Conservation (phyloP, 495 filamentous ascomycete genomes). For the Penicillium atrosanguineum region DNA sequence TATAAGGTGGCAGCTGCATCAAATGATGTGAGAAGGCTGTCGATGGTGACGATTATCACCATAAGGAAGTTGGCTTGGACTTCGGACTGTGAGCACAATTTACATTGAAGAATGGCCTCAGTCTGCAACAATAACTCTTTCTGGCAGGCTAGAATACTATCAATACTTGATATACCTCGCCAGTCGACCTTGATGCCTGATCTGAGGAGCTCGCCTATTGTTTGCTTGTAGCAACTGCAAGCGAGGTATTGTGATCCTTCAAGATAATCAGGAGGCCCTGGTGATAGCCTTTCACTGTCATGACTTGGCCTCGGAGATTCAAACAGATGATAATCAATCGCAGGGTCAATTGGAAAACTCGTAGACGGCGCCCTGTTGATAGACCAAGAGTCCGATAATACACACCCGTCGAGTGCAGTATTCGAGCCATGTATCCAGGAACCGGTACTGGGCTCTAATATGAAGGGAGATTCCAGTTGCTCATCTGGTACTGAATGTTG, state of each 20-base stretch:
- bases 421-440: conserved; percentile 1
- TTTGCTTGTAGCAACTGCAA: conserved; percentile 14
- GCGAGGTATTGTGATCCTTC: background rate
- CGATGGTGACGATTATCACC: conserved; percentile 33
- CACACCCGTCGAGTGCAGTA: background rate
- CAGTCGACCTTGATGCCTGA: background rate
- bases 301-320: conserved; percentile 7
- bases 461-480: background rate
- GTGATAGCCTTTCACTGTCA: conserved; percentile 4
- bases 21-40: conserved; percentile 30
- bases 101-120: conserved; percentile 32
- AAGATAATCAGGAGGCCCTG: background rate
- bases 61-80: conserved; percentile 31
- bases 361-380: background rate
- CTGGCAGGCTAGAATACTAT: conserved; percentile 30
- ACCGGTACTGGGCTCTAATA: background rate
- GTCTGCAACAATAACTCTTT: conserved; percentile 28
- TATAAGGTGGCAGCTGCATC: conserved; percentile 19
- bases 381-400: conserved; percentile 2
- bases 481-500: background rate
- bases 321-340: background rate
- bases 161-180: conserved; percentile 24
- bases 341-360: background rate
- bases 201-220: conserved; percentile 10
- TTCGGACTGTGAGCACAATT: conserved; percentile 26